Evolutionary conservation across 768 basidiomycete genomes (phyloP).

Genomic region (Pulveroboletus sp.): DNA sequence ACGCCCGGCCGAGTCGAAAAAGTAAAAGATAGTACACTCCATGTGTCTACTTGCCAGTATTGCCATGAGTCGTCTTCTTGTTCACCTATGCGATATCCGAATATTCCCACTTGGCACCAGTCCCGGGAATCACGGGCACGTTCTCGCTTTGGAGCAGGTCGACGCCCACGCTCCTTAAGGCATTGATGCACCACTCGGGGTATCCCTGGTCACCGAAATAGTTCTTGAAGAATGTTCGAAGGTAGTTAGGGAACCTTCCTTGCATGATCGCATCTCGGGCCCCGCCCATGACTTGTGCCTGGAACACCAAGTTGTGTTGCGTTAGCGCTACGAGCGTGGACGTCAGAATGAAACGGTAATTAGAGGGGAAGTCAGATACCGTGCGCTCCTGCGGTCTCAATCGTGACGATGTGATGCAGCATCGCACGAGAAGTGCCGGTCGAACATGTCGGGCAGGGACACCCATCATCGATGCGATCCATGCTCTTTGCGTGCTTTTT

Average conservation of each 20-base stretch:
- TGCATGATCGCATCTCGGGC: slow-evolving; percentile 77
- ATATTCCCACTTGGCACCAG: slow-evolving; percentile 81
- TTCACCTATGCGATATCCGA: slow-evolving; percentile 36
- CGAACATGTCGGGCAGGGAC: slow-evolving; percentile 84
- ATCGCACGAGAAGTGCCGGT: slow-evolving; percentile 65
- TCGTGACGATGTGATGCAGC: slow-evolving; percentile 69
- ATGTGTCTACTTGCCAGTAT: slow-evolving; percentile 3
- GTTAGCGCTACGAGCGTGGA: slow-evolving; percentile 57
- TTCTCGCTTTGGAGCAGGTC: slow-evolving; percentile 63
- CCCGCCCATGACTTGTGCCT: slow-evolving; percentile 83
- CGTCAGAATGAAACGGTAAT: slow-evolving; percentile 17
- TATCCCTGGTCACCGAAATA: slow-evolving; percentile 80
- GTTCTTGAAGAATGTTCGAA: slow-evolving; percentile 66
- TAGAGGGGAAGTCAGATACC: slow-evolving; percentile 41
- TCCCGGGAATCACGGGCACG: slow-evolving; percentile 52
- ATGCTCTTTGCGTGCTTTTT: slow-evolving; percentile 70
- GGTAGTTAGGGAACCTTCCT: slow-evolving; percentile 74
- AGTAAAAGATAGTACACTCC: slow-evolving; percentile 23
- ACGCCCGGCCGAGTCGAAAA: slow-evolving; percentile 62
- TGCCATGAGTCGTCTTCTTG: neutral
- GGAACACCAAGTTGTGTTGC: slow-evolving; percentile 79
- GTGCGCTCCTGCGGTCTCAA: slow-evolving; percentile 85
- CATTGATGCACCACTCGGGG: slow-evolving; percentile 87
- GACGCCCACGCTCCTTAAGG: slow-evolving; percentile 76
- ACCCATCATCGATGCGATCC: slow-evolving; percentile 64